Evolutionary conservation across 352 stramenopile genomes (phyloP), one percentile per base, ranked within the genome.

Genomic region (Phytophthora multivora): DNA sequence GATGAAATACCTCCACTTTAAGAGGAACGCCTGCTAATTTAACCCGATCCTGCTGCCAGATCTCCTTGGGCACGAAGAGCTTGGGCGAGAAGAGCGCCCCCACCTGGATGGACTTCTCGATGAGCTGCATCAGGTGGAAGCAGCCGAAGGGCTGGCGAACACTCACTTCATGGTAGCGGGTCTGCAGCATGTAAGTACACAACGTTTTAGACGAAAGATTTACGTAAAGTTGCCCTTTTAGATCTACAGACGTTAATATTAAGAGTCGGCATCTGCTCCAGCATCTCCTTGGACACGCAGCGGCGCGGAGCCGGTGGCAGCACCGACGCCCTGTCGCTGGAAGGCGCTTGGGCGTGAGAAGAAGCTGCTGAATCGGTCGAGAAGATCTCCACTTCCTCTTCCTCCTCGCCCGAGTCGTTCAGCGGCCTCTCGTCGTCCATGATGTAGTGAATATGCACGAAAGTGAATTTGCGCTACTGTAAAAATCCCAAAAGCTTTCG

Each of bases 101-200:
- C 11, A 89, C 75, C 55, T 90, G 77, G 43, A 92, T 92, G 12
- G 79, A 90, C 51, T 86, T 87, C 36, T 94, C 79, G 41, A 94
- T 84, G 26, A 92, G 77, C 42, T 89, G 79, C 80, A 94, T 90
- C 35, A 94, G 55, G 40, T 91, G 73, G 61, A 92, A 94, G 51
- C 88, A 87, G 9, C 75, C 78, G 33, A 92, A 88, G 15, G 79
- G 79, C 49, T 78, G 68, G 30, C 66, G 41, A 28, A 90, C 75
- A 10, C 63, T 62, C 18, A 83, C 74, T 52, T 91, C 75, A 31
- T 85, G 69, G 57, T 88, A 88, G 9, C 76, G 75, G 5, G 73
- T 83, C 81, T 91, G 35, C 16, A 59, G 19, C 5, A 26, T 3
- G 25, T 18, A 18, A 12, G 31, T 28, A 40, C 16, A 40, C 16